Conservation (phyloP, 2,329 filamentous ascomycete genomes). For the Ambrosiella beaveri region DNA sequence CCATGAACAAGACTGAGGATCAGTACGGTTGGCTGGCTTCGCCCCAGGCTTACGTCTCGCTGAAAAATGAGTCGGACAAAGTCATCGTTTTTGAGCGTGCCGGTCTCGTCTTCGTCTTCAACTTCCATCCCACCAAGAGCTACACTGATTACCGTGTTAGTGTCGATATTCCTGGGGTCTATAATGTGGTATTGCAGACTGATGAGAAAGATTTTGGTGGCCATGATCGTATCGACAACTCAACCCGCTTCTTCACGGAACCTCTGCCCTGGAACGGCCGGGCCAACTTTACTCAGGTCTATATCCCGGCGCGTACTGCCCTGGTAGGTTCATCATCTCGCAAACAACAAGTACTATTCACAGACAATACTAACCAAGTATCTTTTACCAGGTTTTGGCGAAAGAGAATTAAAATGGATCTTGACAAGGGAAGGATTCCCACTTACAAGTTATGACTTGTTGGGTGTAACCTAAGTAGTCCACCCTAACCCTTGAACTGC, state of each 20-base stretch:
- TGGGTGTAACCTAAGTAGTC: background rate
- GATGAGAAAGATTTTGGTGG: conserved; percentile 68
- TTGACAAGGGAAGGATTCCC: background rate
- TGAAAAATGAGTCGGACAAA: conserved; percentile 90
- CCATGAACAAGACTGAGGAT: conserved; percentile 75
- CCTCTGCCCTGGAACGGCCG: conserved; percentile 78
- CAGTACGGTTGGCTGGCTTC: conserved; percentile 84
- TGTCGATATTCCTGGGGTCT: conserved; percentile 68
- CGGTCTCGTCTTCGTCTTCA: conserved; percentile 84
- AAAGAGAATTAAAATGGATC: conserved; percentile 1
- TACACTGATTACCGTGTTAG: conserved; percentile 89
- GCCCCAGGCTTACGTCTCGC: conserved; percentile 73
- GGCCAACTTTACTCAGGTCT: conserved; percentile 82
- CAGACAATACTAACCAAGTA: background rate
- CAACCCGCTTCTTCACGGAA: conserved; percentile 83
- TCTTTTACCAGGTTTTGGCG: conserved; percentile 8
- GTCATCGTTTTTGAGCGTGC: conserved; percentile 89
- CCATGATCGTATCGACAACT: conserved; percentile 56
- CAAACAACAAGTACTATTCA: conserved; percentile 8
- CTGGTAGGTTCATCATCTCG: conserved; percentile 40
- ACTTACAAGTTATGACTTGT: background rate
- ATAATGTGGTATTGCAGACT: conserved; percentile 68
- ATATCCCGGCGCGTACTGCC: conserved; percentile 69
- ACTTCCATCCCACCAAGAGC: conserved; percentile 74
- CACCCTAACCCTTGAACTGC: background rate